phyloP scores from a whole-genome alignment of 331 rosid genomes.

The Acacia pycnantha region DNA sequence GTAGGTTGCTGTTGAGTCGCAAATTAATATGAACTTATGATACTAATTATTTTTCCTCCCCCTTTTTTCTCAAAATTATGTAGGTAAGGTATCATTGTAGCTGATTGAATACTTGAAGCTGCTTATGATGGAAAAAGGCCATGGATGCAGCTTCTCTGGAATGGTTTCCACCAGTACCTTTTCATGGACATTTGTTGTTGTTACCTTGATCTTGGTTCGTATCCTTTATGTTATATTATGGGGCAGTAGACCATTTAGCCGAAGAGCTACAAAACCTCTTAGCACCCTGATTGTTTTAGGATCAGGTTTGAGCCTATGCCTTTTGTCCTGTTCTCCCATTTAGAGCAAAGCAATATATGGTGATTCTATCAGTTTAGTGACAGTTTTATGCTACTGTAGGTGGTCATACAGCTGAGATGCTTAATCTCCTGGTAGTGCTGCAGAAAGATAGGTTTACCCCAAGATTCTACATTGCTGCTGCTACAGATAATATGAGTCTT shows the following conservation, averaged over 20 bases:
- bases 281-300: slow-evolving; percentile 82
- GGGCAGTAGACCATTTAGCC: slow-evolving; percentile 48
- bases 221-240: slow-evolving; percentile 50
- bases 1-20: background rate
- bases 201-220: slow-evolving; percentile 55
- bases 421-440: slow-evolving; percentile 71
- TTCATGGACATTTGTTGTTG: slow-evolving; percentile 31
- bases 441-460: slow-evolving; percentile 65
- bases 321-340: slow-evolving; percentile 12
- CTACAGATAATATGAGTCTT: slow-evolving; percentile 92
- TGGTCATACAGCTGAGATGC: slow-evolving; percentile 98
- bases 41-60: background rate
- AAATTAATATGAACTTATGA: background rate
- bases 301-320: slow-evolving; percentile 57
- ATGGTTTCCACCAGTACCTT: slow-evolving; percentile 40
- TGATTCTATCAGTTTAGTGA: background rate
- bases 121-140: slow-evolving; percentile 36
- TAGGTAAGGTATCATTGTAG: slow-evolving; percentile 26
- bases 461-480: slow-evolving; percentile 80
- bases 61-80: background rate
- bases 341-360: background rate
- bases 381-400: slow-evolving; percentile 39
- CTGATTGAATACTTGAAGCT: slow-evolving; percentile 22
- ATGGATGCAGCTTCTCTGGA: slow-evolving; percentile 33
- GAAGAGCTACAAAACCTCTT: slow-evolving; percentile 43